Evolutionary conservation across 371 early-diverging fungal genomes (phyloP).

Genomic region (Fennellomyces sp.): DNA sequence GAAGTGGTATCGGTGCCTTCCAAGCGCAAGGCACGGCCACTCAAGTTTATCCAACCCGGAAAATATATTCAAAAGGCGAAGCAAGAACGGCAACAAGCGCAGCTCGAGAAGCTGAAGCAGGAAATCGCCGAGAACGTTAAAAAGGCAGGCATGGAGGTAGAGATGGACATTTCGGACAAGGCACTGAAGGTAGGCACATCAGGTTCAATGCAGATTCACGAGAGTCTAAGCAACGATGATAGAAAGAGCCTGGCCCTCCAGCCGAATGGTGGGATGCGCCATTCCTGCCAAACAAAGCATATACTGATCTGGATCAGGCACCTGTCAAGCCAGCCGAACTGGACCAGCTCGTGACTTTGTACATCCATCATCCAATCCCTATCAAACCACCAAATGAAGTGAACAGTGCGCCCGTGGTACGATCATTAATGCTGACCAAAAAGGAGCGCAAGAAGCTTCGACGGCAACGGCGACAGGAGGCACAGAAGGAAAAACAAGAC

Average conservation of each 20-base stretch:
- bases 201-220: too few relatives aligned
- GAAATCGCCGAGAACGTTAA: conserved; percentile 84
- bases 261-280: conserved; percentile 98
- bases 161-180: conserved; percentile 76
- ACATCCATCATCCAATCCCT: conserved; percentile 93
- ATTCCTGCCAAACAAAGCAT: conserved; percentile 73
- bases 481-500: conserved; percentile 91
- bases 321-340: conserved; percentile 38
- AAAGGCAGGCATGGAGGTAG: conserved; percentile 84
- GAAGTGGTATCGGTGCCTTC: conserved; percentile 50
- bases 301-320: conserved; percentile 60
- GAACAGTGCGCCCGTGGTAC: conserved; percentile 54
- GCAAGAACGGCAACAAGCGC: conserved; percentile 75
- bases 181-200: conserved; percentile 65
- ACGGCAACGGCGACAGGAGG: conserved; percentile 85
- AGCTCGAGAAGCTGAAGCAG: conserved; percentile 81
- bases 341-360: conserved; percentile 72
- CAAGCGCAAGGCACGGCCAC: conserved; percentile 55
- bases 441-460: conserved; percentile 93
- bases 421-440: conserved; percentile 88
- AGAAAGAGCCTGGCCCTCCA: conserved; percentile 76
- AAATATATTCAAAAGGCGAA: conserved; percentile 83
- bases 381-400: conserved; percentile 82
- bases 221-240: too few relatives aligned
- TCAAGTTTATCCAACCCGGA: conserved; percentile 85